Conservation (phyloP, 495 filamentous ascomycete species). For the Penicillium malachiteum region DNA sequence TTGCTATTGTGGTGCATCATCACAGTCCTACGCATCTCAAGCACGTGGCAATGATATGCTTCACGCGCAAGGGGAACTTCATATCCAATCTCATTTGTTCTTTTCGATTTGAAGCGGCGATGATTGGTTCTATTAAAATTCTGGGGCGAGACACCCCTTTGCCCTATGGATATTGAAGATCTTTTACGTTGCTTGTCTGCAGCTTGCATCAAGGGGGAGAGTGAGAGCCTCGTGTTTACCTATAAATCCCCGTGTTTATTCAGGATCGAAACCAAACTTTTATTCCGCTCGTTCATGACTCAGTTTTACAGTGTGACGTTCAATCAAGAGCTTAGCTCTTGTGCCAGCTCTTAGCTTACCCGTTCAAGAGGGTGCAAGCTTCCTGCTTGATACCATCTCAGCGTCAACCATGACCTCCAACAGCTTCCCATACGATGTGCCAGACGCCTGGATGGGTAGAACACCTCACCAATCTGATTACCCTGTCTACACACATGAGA, state of each 20-base stretch:
- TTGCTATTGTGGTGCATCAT: background rate
- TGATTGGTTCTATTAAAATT: background rate
- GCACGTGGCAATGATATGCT: background rate
- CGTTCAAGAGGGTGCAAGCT: too few species aligned
- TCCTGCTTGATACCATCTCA: too few species aligned
- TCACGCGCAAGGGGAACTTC: background rate
- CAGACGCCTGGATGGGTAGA: background rate
- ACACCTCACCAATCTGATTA: background rate
- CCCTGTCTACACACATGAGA: background rate
- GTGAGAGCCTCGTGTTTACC: background rate
- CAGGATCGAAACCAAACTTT: too few species aligned
- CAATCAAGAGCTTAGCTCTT: too few species aligned
- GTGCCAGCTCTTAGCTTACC: too few species aligned
- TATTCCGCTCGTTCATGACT: too few species aligned
- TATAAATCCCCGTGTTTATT: background rate
- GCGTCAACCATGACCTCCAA: background rate
- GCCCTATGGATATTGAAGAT: background rate
- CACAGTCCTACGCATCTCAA: background rate
- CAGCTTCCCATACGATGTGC: background rate
- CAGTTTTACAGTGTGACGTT: too few species aligned
- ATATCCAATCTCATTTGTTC: background rate
- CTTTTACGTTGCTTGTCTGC: background rate
- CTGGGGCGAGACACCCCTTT: slow-evolving; percentile 3
- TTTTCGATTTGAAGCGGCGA: background rate
- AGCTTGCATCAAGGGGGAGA: background rate